Evolutionary conservation across 2,329 filamentous ascomycete genomes (phyloP), one percentile per base, ranked within the genome.

Genomic region (Colletotrichum aenigma): DNA sequence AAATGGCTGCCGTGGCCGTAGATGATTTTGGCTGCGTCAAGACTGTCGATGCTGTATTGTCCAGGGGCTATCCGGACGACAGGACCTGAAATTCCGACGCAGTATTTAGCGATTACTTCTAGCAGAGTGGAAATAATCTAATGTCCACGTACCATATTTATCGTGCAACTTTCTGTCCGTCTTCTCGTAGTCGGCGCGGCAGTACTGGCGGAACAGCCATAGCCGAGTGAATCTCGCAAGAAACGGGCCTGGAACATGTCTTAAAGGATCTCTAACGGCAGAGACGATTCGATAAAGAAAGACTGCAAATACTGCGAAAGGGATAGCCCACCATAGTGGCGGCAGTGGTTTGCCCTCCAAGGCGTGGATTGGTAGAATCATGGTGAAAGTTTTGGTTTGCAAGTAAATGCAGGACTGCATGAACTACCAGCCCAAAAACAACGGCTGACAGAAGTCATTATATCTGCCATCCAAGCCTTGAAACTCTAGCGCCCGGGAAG

Each of bases 61-160:
- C 87, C 83, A 0, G 88, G 88, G 0, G 86, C 86, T 67, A 89
- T 84, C 0, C 88, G 85, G 1, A 89, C 84, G 21, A 89, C 79
- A 0, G 83, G 76, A 0, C 84, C 84, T 82, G 21, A 16, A 26
- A 24, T n/a, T n/a, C n/a, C n/a, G n/a, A n/a, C n/a, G n/a, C n/a
- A n/a, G n/a, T n/a, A n/a, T n/a, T n/a, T n/a, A n/a, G n/a, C n/a
- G n/a, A n/a, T n/a, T n/a, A n/a, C n/a, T n/a, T n/a, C n/a, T n/a
- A n/a, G n/a, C n/a, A n/a, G n/a, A n/a, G n/a, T n/a, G n/a, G n/a
- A n/a, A n/a, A n/a, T n/a, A n/a, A n/a, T n/a, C n/a, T n/a, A n/a
- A n/a, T n/a, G n/a, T n/a, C n/a, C n/a, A n/a, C n/a, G n/a, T n/a
- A n/a, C n/a, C 83, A 56, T 84, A 80, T 79, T 79, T 79, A 4